These are phyloP conservation scores for Nepenthes alata DNA, from an alignment of 179 eudicot species.

Conservation along the genomic window DNA sequence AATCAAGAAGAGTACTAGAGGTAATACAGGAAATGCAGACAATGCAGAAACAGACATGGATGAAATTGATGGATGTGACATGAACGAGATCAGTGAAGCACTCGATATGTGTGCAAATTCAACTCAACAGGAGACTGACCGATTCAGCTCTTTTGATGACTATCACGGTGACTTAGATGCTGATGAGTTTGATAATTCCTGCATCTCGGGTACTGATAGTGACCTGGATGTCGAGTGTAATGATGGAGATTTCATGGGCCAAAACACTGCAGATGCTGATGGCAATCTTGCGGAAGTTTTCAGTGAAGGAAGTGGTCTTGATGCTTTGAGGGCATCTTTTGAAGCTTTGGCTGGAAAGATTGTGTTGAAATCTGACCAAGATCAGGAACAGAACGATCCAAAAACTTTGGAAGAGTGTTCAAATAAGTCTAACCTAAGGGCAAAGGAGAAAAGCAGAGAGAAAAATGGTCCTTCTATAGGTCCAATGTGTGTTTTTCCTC, in stretches of 20 bases:
- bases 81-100: constrained; percentile 67
- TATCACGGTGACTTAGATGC: constrained; percentile 36
- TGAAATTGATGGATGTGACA: constrained; percentile 30
- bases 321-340: constrained; percentile 63
- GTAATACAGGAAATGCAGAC: constrained; percentile 16
- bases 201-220: constrained; percentile 39
- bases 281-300: constrained; percentile 14
- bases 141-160: constrained; percentile 49
- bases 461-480: constrained; percentile 27
- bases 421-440: constrained; percentile 7
- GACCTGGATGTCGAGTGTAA: constrained; percentile 39
- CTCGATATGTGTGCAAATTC: constrained; percentile 36
- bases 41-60: constrained; percentile 13
- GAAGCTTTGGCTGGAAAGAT: constrained; percentile 47
- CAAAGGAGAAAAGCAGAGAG: constrained; percentile 10
- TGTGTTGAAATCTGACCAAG: constrained; percentile 10
- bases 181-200: constrained; percentile 29
- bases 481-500: constrained; percentile 64
- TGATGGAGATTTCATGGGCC: constrained; percentile 19
- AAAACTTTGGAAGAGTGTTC: constrained; percentile 9
- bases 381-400: constrained; percentile 10
- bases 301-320: constrained; percentile 18
- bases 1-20: constrained; percentile 17
- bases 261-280: constrained; percentile 14
- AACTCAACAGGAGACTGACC: constrained; percentile 27